A percentile compares a stretch with the other conserved stretches of the same genome.
Conservation (phyloP, 306 rosid species). For the Parietaria judaica region DNA sequence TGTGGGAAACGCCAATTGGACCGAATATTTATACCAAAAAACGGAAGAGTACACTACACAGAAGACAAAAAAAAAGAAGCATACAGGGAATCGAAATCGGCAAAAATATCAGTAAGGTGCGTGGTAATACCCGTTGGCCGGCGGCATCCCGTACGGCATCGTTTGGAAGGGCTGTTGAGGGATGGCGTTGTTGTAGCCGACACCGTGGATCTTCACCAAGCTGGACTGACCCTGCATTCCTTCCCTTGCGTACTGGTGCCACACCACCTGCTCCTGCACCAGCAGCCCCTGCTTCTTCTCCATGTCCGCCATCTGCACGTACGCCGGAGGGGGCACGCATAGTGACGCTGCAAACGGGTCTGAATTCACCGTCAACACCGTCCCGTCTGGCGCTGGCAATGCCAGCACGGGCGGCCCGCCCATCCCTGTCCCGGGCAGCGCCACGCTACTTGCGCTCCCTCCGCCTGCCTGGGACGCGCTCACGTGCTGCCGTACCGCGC, state of each 20-base stretch:
- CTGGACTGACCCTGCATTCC: slow-evolving; percentile 97
- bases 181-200: slow-evolving; percentile 40
- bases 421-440: slow-evolving; percentile 71
- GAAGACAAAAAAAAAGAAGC: slow-evolving; percentile 18
- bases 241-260: slow-evolving; percentile 81
- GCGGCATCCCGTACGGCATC: slow-evolving; percentile 85
- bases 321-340: slow-evolving; percentile 78
- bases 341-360: slow-evolving; percentile 89
- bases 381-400: slow-evolving; percentile 96
- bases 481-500: slow-evolving; percentile 84
- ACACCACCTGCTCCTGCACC: slow-evolving; percentile 70
- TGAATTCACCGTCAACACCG: slow-evolving; percentile 75
- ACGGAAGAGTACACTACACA: not conserved
- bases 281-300: slow-evolving; percentile 85
- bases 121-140: slow-evolving; percentile 68
- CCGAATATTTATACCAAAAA: slow-evolving; percentile 27
- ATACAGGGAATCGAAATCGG: slow-evolving; percentile 26
- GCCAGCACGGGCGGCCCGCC: slow-evolving; percentile 71
- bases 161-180: slow-evolving; percentile 30
- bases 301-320: slow-evolving; percentile 96
- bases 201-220: slow-evolving; percentile 54
- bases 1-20: slow-evolving; percentile 33
- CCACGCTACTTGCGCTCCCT: slow-evolving; percentile 98
- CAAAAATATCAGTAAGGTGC: slow-evolving; percentile 48
- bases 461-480: slow-evolving; percentile 75